Evolutionary conservation across 164 flowering plant genomes (phyloP).

Genomic region (Stephania cephalantha): DNA sequence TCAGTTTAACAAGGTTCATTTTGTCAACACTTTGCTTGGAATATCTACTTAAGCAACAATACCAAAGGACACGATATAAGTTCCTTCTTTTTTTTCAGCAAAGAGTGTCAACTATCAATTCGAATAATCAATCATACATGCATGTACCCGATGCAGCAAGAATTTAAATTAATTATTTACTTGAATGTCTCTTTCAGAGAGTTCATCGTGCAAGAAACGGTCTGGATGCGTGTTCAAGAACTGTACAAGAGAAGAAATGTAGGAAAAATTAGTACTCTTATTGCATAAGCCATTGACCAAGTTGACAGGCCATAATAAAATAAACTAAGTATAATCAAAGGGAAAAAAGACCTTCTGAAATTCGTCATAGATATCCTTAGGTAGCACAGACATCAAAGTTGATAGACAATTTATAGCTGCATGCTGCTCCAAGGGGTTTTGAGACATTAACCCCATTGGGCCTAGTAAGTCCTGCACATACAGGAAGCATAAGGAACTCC

Average conservation of each 20-base stretch:
- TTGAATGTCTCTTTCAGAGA: constrained; percentile 80
- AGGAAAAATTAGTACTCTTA: neutral
- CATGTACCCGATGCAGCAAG: neutral
- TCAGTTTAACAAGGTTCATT: neutral
- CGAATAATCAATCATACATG: too few species aligned
- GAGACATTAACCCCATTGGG: constrained; percentile 58
- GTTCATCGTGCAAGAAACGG: constrained; percentile 53
- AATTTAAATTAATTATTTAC: constrained; percentile 25
- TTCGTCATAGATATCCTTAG: constrained; percentile 62
- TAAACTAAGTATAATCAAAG: neutral
- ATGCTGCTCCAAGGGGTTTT: constrained; percentile 51
- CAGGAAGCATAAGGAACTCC: neutral
- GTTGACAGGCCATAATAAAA: neutral
- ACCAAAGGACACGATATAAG: too few species aligned
- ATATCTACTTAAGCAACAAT: neutral
- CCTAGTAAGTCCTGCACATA: constrained; percentile 62
- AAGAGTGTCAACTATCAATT: too few species aligned
- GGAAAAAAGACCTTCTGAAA: constrained; percentile 64
- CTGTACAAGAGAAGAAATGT: constrained; percentile 36
- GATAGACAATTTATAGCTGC: constrained; percentile 72
- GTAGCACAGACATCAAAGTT: constrained; percentile 78
- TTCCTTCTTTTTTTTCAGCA: too few species aligned
- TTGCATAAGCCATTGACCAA: neutral
- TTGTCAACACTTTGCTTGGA: neutral
- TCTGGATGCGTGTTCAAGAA: constrained; percentile 62